Evolutionary conservation across 495 filamentous ascomycete species (phyloP), one percentile per base, ranked within the genome.

Genomic region (Penicillium paxilli): DNA sequence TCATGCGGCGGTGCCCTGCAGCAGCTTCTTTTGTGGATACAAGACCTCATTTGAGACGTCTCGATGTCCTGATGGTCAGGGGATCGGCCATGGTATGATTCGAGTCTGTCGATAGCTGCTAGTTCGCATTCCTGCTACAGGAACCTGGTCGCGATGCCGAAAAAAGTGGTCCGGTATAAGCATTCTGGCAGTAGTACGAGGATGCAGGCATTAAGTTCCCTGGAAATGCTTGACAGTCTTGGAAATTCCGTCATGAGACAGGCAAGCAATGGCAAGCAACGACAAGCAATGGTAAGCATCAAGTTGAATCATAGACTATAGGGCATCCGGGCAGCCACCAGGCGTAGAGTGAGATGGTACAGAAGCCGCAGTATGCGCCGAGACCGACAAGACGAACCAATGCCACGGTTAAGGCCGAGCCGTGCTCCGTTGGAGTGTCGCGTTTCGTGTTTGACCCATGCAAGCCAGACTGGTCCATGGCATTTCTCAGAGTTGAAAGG

Each of bases 1-100:
- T 24, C 51, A 37, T 30, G 51, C 23, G 21, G 8, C 23, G 14
- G 44, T 47, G 41, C 50, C 42, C 26, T 38, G 51, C 22, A 38
- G 42, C 6, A 54, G 30, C 44, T 47, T 24, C 33, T 12, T 44
- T 30, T 42, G 51, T 42, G 40, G 40, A 11, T 42, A 42, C 40
- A 20, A 24, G 20, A 11, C 14, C 35, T 40, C 17, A 16, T 17
- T 17, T 16, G n/a, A 40, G 20, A 42, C 20, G 40, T 42, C 20
- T 22, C 40, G 40, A 42, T 8, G n/a, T n/a, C n/a, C n/a, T n/a
- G n/a, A n/a, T n/a, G n/a, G 8, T 9, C 23, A 24, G 40, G 23
- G 40, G 21, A 23, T 21, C 21, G 19, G 1, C 40, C 8, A 20
- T 22, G 21, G n/a, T 42, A 2, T 12, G 10, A 42, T n/a, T 8